phyloP scores from a whole-genome alignment of 2,329 filamentous ascomycete genomes.

The Fusarium kyushuense region DNA sequence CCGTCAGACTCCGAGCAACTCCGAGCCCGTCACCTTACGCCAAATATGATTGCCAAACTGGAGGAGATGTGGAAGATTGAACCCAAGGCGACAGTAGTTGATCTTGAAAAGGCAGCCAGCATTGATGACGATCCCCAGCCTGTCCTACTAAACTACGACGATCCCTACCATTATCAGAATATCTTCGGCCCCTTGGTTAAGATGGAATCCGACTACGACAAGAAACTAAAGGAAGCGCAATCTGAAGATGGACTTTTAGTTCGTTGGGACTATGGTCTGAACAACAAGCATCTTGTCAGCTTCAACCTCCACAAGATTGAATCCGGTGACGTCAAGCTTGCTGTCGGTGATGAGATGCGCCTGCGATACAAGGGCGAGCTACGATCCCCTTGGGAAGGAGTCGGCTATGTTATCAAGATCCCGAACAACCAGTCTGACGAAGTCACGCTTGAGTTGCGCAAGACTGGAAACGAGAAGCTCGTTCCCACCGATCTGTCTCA shows the following conservation, averaged over 20 bases:
- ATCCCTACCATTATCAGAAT: conserved; percentile 98
- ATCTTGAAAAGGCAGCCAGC: conserved; percentile 89
- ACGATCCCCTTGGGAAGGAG: conserved; percentile 92
- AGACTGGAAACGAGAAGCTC: conserved; percentile 94
- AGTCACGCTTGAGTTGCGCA: conserved; percentile 92
- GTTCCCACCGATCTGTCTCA: conserved; percentile 96
- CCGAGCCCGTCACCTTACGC: conserved; percentile 90
- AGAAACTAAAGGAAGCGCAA: conserved; percentile 97
- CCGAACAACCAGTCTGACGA: conserved; percentile 99
- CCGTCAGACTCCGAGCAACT: conserved; percentile 96
- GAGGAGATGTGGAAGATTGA: conserved; percentile 99
- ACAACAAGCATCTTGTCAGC: conserved; percentile 96
- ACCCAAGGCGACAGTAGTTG: conserved; percentile 84
- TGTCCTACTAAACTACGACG: conserved; percentile 92
- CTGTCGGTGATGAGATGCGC: conserved; percentile 98
- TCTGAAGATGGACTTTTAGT: conserved; percentile 96
- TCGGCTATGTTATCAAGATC: conserved; percentile 99
- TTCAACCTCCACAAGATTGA: conserved; percentile 98
- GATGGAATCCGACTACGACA: conserved; percentile 99
- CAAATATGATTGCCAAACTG: conserved; percentile 93
- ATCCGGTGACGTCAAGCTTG: conserved; percentile 96
- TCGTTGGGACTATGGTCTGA: conserved; percentile 93
- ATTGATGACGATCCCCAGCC: conserved; percentile 96
- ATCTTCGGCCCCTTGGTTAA: conserved; percentile 98
- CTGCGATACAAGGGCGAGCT: conserved; percentile 96